A percentile compares a stretch with the other conserved stretches of the same genome.
Evolutionary conservation across 2,329 filamentous ascomycete species (phyloP).

Genomic region (Sarocladium kiliense): DNA sequence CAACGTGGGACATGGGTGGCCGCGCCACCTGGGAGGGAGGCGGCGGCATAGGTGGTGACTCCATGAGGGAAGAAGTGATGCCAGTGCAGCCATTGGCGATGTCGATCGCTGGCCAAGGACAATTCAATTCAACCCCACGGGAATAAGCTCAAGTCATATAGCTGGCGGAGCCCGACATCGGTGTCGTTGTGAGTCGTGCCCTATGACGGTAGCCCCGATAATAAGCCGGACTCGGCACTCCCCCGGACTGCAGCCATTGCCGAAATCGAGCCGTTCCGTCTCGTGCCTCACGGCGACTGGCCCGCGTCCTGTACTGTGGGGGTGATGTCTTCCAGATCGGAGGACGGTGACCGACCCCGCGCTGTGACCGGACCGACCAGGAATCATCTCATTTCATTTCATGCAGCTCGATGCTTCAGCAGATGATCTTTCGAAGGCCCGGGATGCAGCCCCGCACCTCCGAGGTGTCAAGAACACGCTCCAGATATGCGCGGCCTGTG

Average conservation of each 20-base stretch:
- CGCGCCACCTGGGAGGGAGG: background rate
- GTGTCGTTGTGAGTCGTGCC: slow-evolving; percentile 3
- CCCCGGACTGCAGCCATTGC: background rate
- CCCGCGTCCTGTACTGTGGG: background rate
- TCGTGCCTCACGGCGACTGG: background rate
- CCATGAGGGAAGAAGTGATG: background rate
- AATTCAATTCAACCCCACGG: background rate
- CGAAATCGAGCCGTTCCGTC: background rate
- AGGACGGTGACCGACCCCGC: background rate
- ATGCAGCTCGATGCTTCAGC: too few relatives aligned
- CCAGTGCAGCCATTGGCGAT: background rate
- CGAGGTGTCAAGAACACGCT: too few relatives aligned
- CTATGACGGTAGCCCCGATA: background rate
- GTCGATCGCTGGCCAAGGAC: background rate
- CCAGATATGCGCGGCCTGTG: too few relatives aligned
- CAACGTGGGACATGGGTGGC: slow-evolving; percentile 4
- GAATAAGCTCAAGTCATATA: background rate
- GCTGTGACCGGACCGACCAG: background rate
- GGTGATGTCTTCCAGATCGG: background rate
- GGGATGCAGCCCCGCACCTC: too few relatives aligned
- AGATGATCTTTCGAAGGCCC: too few relatives aligned
- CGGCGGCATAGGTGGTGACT: background rate
- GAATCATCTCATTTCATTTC: too few relatives aligned
- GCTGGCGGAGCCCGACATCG: background rate
- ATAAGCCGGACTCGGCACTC: background rate